phyloP scores from a whole-genome alignment of 345 rosid species.

The Hibiscus tridactylites region DNA sequence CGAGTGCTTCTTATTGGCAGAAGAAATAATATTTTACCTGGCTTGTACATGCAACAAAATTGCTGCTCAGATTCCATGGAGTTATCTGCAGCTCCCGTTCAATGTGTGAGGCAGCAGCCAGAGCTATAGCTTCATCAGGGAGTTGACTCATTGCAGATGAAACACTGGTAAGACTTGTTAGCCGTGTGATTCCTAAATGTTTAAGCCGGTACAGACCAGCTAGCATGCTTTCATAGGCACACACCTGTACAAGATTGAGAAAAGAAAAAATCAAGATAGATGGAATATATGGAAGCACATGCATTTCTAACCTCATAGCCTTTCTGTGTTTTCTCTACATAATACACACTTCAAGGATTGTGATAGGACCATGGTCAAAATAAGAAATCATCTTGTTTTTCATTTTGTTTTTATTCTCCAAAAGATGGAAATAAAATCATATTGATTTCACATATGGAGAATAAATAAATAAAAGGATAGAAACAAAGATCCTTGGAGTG shows the following conservation, averaged over 20 bases:
- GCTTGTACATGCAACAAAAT: constrained; percentile 87
- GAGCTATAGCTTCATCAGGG: constrained; percentile 89
- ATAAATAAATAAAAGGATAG: not conserved
- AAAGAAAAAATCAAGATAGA: not conserved
- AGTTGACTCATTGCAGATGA: constrained; percentile 86
- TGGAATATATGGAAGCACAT: not conserved
- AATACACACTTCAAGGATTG: not conserved
- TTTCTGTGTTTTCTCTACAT: not conserved
- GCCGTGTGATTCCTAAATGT: constrained; percentile 79
- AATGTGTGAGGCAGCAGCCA: constrained; percentile 96
- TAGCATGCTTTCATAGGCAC: constrained; percentile 94
- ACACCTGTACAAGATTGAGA: constrained; percentile 45
- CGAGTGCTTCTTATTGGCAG: not conserved
- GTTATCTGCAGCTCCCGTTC: constrained; percentile 94
- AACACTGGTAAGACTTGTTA: constrained; percentile 65
- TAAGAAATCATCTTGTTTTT: not conserved
- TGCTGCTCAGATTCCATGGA: constrained; percentile 93
- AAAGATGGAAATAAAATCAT: not conserved
- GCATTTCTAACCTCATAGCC: not conserved
- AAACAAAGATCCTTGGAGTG: not conserved
- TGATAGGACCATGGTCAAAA: not conserved
- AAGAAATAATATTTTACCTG: constrained; percentile 42
- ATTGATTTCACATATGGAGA: not conserved
- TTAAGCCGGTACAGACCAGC: constrained; percentile 90
- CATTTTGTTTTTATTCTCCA: not conserved